Conservation (phyloP, 495 filamentous ascomycete species). For the Ramalina intermedia region DNA sequence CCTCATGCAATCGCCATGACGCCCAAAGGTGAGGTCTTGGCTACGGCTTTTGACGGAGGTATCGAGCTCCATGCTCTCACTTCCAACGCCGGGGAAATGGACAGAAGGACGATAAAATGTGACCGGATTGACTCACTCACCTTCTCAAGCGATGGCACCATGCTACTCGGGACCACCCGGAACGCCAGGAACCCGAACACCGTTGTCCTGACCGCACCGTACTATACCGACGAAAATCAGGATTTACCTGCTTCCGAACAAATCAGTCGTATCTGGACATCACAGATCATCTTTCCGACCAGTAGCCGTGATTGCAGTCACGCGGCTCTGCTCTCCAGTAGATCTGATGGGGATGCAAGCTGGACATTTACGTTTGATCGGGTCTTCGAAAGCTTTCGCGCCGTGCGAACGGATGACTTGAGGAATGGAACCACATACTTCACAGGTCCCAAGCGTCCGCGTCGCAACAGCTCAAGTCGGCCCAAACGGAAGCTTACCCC, state of each 20-base stretch:
- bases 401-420: slow-evolving; percentile 57
- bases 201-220: slow-evolving; percentile 68
- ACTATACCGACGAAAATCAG: slow-evolving; percentile 39
- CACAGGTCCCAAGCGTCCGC: slow-evolving; percentile 42
- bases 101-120: slow-evolving; percentile 69
- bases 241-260: slow-evolving; percentile 41
- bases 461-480: slow-evolving; percentile 9
- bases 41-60: slow-evolving; percentile 72
- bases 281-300: slow-evolving; percentile 75
- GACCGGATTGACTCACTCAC: slow-evolving; percentile 60
- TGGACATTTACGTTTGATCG: slow-evolving; percentile 75
- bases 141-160: slow-evolving; percentile 72
- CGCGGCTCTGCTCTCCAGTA: slow-evolving; percentile 55
- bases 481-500: slow-evolving; percentile 36
- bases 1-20: slow-evolving; percentile 68
- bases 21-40: slow-evolving; percentile 66
- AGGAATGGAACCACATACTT: slow-evolving; percentile 71
- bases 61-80: slow-evolving; percentile 75
- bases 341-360: slow-evolving; percentile 53
- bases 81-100: slow-evolving; percentile 44
- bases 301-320: slow-evolving; percentile 61
- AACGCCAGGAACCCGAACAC: slow-evolving; percentile 50
- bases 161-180: slow-evolving; percentile 68
- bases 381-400: slow-evolving; percentile 61
- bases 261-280: slow-evolving; percentile 72